Evolutionary conservation across 2,329 filamentous ascomycete species (phyloP).

Genomic region (Fusarium sp.): DNA sequence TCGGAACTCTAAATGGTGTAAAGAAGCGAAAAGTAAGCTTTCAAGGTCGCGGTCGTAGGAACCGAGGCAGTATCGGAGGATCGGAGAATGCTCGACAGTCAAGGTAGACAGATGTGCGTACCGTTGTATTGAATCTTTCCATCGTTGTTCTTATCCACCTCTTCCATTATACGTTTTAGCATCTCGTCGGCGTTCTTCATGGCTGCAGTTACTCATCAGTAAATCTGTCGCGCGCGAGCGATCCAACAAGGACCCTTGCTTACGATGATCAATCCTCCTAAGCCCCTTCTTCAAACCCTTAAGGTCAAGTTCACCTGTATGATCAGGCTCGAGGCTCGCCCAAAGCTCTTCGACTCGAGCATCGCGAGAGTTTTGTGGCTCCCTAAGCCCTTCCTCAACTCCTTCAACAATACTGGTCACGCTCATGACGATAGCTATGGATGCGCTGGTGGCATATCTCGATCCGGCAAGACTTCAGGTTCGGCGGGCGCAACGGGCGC

Average conservation of each 20-base stretch:
- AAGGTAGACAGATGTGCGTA: slow-evolving; percentile 56
- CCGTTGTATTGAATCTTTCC: slow-evolving; percentile 92
- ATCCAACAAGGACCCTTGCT: slow-evolving; percentile 45
- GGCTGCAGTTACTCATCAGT: slow-evolving; percentile 55
- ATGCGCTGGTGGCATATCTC: slow-evolving; percentile 51
- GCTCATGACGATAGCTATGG: slow-evolving; percentile 49
- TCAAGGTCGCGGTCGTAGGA: slow-evolving; percentile 12
- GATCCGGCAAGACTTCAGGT: slow-evolving; percentile 37
- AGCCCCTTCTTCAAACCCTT: slow-evolving; percentile 86
- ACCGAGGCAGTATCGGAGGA: slow-evolving; percentile 33
- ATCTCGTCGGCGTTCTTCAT: slow-evolving; percentile 93
- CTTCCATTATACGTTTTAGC: slow-evolving; percentile 81
- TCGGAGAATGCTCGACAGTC: slow-evolving; percentile 17
- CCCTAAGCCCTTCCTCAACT: slow-evolving; percentile 74
- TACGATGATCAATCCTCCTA: slow-evolving; percentile 91
- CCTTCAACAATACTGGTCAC: slow-evolving; percentile 62
- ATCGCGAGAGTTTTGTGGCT: slow-evolving; percentile 83
- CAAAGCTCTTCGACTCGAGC: slow-evolving; percentile 86
- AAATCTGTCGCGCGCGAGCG: slow-evolving; percentile 20
- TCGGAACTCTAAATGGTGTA: slow-evolving; percentile 76
- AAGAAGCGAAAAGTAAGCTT: slow-evolving; percentile 37
- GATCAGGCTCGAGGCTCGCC: slow-evolving; percentile 81
- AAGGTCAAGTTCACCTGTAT: slow-evolving; percentile 84
- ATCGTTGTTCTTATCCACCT: slow-evolving; percentile 88
- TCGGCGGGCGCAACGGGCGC: slow-evolving; percentile 27